A percentile compares a stretch with the other conserved stretches of the same genome.
phyloP scores from a whole-genome alignment of 1,284 basidiomycete species.

The Microbotryum scabiosae region DNA sequence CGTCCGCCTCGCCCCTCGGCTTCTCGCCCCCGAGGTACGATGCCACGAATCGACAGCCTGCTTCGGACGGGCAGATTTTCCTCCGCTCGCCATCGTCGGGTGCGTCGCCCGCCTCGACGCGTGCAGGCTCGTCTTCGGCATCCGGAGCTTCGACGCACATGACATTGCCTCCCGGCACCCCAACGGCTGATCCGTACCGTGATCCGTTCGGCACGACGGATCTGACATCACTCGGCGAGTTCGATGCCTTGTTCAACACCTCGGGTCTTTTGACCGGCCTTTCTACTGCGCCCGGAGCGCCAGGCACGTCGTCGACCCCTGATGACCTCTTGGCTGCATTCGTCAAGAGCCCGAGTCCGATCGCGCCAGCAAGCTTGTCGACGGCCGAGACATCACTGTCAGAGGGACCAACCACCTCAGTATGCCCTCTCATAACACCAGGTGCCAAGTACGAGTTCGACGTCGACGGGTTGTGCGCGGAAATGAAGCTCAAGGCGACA shows the following conservation, averaged over 20 bases:
- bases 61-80: not conserved
- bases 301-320: no score
- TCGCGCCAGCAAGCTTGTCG: no score
- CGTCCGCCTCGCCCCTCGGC: no score
- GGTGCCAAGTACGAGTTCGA: constrained; percentile 26
- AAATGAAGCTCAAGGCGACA: constrained; percentile 29
- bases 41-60: not conserved
- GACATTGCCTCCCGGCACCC: not conserved
- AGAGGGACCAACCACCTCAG: not conserved
- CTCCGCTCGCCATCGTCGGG: not conserved
- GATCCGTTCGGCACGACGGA: constrained; percentile 15
- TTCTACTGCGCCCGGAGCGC: not conserved
- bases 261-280: not conserved
- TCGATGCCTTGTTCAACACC: constrained; percentile 22
- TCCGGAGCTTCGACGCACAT: not conserved
- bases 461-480: constrained; percentile 25
- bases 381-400: not conserved
- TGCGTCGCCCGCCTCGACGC: not conserved
- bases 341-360: constrained; percentile 5
- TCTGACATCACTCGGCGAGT: constrained; percentile 15
- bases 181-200: constrained; percentile 22
- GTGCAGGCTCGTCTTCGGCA: not conserved
- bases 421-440: not conserved
- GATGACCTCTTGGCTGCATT: constrained; percentile 1
- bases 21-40: not conserved